A percentile compares a stretch with the other conserved stretches of the same genome.
These are phyloP conservation scores for Aspergillus indologenus DNA, from an alignment of 495 filamentous ascomycete genomes.

Conservation along the genomic window DNA sequence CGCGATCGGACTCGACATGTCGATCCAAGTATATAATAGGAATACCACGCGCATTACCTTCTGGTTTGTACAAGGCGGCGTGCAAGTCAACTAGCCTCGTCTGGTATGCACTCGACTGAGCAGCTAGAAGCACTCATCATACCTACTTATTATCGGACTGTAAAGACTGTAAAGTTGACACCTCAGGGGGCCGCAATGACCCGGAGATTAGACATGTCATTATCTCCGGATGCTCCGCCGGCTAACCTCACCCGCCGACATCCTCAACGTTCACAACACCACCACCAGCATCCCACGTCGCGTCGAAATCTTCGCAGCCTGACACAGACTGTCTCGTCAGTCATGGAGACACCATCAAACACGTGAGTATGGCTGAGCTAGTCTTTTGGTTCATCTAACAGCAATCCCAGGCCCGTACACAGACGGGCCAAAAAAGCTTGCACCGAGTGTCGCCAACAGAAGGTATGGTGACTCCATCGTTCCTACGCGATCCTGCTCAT, in stretches of 20 bases:
- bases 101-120: too few relatives aligned
- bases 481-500: background rate
- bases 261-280: background rate
- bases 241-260: constrained; percentile 16
- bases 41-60: too few relatives aligned
- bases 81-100: too few relatives aligned
- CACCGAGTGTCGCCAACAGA: constrained; percentile 46
- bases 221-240: constrained; percentile 3
- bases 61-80: too few relatives aligned
- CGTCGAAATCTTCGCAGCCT: background rate
- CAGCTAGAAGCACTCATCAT: too few relatives aligned
- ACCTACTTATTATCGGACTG: too few relatives aligned
- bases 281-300: background rate
- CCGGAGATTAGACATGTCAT: constrained; percentile 6
- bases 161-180: too few relatives aligned
- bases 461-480: constrained; percentile 19
- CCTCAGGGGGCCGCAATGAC: too few relatives aligned
- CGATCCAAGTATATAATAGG: too few relatives aligned
- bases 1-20: too few relatives aligned
- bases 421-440: constrained; percentile 44
- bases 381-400: background rate
- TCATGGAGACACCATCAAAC: background rate
- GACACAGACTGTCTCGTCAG: background rate
- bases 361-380: background rate
- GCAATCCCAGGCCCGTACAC: constrained; percentile 23